These are phyloP conservation scores for Ceratocystis eucalypticola DNA, from an alignment of 2,329 filamentous ascomycete genomes.

Conservation along the genomic window DNA sequence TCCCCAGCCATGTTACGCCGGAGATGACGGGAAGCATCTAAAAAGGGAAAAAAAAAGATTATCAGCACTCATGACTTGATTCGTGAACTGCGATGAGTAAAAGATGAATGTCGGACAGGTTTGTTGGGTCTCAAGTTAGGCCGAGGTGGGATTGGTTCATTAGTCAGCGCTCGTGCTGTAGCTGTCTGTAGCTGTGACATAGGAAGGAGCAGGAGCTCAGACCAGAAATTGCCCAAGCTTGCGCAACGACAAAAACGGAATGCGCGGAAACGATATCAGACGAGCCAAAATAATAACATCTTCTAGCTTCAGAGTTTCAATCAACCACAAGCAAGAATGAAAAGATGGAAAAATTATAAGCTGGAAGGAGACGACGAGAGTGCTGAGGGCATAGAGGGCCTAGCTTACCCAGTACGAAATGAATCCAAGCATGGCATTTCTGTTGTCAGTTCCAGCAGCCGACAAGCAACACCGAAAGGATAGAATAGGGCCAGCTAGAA, in stretches of 20 bases:
- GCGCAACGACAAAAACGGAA: neutral
- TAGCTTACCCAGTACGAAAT: slow-evolving; percentile 19
- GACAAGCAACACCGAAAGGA: neutral
- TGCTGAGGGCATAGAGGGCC: neutral
- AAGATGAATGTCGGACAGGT: neutral
- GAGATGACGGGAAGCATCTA: slow-evolving; percentile 57
- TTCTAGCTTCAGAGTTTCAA: neutral
- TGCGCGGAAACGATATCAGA: neutral
- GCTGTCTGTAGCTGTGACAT: neutral
- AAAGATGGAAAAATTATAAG: neutral
- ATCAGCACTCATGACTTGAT: neutral
- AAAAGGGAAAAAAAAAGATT: neutral
- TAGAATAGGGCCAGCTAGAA: neutral
- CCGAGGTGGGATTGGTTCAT: neutral
- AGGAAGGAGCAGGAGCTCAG: neutral
- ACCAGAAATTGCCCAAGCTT: neutral
- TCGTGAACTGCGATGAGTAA: neutral
- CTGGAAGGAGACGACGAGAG: neutral
- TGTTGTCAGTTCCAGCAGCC: neutral
- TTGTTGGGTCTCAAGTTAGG: neutral
- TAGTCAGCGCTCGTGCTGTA: neutral
- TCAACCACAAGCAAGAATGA: neutral
- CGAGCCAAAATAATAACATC: neutral
- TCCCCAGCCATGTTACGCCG: slow-evolving; percentile 50
- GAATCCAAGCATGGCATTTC: slow-evolving; percentile 12